A percentile compares a stretch with the other conserved stretches of the same genome.
Conservation (phyloP, 352 stramenopile genomes). For the Blastocystis hominis region DNA sequence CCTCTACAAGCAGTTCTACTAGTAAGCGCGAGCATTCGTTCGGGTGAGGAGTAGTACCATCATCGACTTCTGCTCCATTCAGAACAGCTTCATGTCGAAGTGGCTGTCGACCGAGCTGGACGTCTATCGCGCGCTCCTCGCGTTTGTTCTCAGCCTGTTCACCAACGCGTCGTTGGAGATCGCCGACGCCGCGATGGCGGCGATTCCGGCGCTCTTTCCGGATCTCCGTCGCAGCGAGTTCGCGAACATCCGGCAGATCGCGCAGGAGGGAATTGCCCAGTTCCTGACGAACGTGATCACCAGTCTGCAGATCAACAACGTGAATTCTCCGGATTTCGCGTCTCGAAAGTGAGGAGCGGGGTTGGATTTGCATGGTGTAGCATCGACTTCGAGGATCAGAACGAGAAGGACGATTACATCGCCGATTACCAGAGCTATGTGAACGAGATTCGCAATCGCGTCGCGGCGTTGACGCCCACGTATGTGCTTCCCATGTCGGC, state of each 20-base stretch:
- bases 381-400: neutral
- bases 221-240: neutral
- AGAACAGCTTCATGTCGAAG: neutral
- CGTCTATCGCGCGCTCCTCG: constrained; percentile 5
- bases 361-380: neutral
- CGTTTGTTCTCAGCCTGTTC: neutral
- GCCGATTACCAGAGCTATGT: constrained; percentile 3
- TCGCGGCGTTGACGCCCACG: neutral
- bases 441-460: neutral
- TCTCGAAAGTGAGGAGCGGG: neutral
- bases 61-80: constrained; percentile 29
- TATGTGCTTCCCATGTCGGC: neutral
- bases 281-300: neutral
- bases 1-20: constrained; percentile 12
- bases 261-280: neutral
- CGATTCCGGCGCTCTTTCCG: constrained; percentile 19
- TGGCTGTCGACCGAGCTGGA: neutral
- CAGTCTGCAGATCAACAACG: constrained; percentile 28
- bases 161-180: constrained; percentile 1
- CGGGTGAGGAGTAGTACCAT: neutral
- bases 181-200: neutral
- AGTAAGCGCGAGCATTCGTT: neutral
- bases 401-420: neutral
- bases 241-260: neutral
- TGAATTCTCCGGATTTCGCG: neutral